Evolutionary conservation across 2,329 filamentous ascomycete species (phyloP).

Genomic region (Diaporthe batatas): DNA sequence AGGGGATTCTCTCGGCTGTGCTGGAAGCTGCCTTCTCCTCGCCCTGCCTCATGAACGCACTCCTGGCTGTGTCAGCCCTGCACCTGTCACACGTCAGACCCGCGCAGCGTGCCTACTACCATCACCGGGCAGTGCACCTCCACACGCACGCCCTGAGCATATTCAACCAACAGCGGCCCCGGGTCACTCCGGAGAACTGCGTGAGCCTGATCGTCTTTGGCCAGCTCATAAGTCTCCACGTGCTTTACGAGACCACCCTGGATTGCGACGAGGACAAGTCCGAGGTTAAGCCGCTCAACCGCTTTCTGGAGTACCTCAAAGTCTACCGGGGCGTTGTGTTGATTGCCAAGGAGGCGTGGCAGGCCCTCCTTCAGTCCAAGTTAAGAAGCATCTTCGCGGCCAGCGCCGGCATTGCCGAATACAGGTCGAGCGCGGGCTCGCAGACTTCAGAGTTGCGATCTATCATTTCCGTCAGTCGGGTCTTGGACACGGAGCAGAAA

Average conservation of each 20-base stretch:
- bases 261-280: conserved; percentile 47
- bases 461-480: conserved; percentile 27
- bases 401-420: conserved; percentile 1
- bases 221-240: conserved; percentile 59
- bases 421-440: conserved; percentile 5
- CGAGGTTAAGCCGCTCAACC: conserved; percentile 55
- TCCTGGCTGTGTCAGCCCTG: conserved; percentile 31
- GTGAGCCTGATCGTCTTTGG: conserved; percentile 61
- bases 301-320: conserved; percentile 56
- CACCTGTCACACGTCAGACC: conserved; percentile 39
- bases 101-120: conserved; percentile 47
- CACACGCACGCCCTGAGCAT: conserved; percentile 59
- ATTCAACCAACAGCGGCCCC: conserved; percentile 51
- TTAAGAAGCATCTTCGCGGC: conserved; percentile 48
- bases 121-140: conserved; percentile 57
- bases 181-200: conserved; percentile 51
- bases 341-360: conserved; percentile 52
- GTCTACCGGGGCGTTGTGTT: conserved; percentile 59
- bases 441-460: conserved; percentile 32
- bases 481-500: conserved; percentile 32
- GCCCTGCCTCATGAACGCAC: conserved; percentile 35
- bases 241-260: conserved; percentile 61
- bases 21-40: conserved; percentile 28
- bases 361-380: conserved; percentile 53
- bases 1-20: conserved; percentile 7